Percentiles rank a stretch among this genome's conserved stretches.
phyloP scores from a whole-genome alignment of 441 rosid genomes.

The Pelargonium australe region DNA sequence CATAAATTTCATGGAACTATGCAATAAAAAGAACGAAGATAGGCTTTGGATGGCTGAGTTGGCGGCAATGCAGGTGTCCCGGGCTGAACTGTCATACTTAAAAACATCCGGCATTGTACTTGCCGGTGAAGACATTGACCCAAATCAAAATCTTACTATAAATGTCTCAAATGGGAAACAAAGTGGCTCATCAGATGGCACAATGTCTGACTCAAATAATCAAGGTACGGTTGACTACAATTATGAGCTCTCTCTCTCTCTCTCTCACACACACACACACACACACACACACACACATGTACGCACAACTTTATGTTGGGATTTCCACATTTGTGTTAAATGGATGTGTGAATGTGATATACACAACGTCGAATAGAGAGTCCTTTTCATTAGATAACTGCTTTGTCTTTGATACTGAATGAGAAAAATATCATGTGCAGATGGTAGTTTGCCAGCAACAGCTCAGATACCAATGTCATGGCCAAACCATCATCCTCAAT shows the following conservation, averaged over 20 bases:
- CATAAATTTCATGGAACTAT: conserved; percentile 68
- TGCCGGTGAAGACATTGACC: conserved; percentile 64
- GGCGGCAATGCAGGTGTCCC: conserved; percentile 86
- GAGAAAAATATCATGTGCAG: conserved; percentile 28
- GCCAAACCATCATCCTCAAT: conserved; percentile 67
- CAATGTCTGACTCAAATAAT: conserved; percentile 34
- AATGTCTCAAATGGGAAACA: conserved; percentile 32
- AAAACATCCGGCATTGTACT: conserved; percentile 76
- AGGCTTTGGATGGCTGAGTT: conserved; percentile 88
- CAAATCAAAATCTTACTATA: conserved; percentile 25
- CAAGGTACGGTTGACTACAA: conserved; percentile 39
- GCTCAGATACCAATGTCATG: conserved; percentile 57
- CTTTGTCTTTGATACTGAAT: conserved; percentile 5
- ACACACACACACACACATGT: no score
- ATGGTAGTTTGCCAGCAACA: conserved; percentile 32
- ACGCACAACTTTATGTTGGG: no score
- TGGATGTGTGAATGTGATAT: no score
- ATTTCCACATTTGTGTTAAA: no score
- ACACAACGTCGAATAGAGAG: no score
- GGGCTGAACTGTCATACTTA: conserved; percentile 62
- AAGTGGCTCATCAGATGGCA: conserved; percentile 44
- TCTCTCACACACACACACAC: neutral
- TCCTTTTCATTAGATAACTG: neutral
- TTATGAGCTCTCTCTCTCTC: neutral
- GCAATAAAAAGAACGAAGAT: conserved; percentile 93